Percentiles rank a stretch among this genome's conserved stretches.
Evolutionary conservation across 257 asterid species (phyloP).

Genomic region (Nemophila menziesii): DNA sequence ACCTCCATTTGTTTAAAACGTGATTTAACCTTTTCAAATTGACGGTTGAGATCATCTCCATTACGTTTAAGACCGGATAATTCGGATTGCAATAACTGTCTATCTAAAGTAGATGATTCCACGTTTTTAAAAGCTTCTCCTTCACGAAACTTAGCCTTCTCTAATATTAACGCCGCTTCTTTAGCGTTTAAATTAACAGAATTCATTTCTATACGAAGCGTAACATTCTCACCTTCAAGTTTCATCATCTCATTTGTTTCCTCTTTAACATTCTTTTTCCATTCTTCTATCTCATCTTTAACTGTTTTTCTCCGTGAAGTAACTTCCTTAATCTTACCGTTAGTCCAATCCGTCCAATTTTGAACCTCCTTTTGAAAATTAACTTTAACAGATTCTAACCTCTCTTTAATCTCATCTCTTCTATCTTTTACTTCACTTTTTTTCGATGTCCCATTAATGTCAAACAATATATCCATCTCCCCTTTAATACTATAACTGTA

Average conservation of each 20-base stretch:
- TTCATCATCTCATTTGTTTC: no score
- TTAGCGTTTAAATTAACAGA: slow-evolving; percentile 25
- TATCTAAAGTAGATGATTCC: slow-evolving; percentile 33
- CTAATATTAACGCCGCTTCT: slow-evolving; percentile 22
- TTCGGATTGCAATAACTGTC: slow-evolving; percentile 30
- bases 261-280: slow-evolving; percentile 43
- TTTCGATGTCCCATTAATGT: no score
- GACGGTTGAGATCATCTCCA: slow-evolving; percentile 15
- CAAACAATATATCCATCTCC: no score
- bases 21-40: slow-evolving; percentile 29
- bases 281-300: slow-evolving; percentile 60
- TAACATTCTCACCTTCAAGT: slow-evolving; percentile 37
- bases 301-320: slow-evolving; percentile 46
- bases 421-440: no score
- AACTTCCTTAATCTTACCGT: slow-evolving; percentile 66
- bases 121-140: slow-evolving; percentile 39
- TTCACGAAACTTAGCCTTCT: slow-evolving; percentile 37
- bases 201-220: slow-evolving; percentile 31
- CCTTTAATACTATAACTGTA: no score
- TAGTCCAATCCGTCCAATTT: slow-evolving; percentile 63
- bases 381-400: no score
- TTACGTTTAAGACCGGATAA: slow-evolving; percentile 19
- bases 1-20: slow-evolving; percentile 57
- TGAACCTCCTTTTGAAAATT: slow-evolving; percentile 44
- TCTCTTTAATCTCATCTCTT: no score